Percentiles rank a stretch among this genome's conserved stretches.
Evolutionary conservation across 805 yeast genomes (phyloP).

Genomic region (Pichia exigua): DNA sequence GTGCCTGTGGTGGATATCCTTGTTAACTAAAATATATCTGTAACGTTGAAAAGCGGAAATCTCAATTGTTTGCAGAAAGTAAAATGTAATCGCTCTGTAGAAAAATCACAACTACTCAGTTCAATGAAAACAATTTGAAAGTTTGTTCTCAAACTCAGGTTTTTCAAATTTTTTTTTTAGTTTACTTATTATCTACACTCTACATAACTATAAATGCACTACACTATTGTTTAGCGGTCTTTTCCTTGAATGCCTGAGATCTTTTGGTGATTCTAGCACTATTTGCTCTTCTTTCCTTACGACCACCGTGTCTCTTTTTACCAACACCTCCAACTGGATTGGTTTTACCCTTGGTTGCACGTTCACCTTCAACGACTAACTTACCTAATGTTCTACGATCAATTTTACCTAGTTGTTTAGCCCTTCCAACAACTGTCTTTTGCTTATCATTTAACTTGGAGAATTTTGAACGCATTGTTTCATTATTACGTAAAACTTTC

Average conservation of each 20-base stretch:
- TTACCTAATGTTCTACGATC: constrained; percentile 66
- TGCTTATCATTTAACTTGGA: constrained; percentile 51
- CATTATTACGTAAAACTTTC: constrained; percentile 26
- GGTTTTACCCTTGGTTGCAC: constrained; percentile 62
- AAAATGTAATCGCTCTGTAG: not conserved
- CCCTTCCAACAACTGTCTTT: constrained; percentile 75
- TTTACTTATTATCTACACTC: not conserved
- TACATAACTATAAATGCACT: not conserved
- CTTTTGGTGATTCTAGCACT: constrained; percentile 44
- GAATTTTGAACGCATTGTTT: constrained; percentile 12
- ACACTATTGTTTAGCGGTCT: not conserved
- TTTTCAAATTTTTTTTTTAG: not conserved
- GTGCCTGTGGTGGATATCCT: not conserved
- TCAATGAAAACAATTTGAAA: not conserved
- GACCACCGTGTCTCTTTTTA: constrained; percentile 49
- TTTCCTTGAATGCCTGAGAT: constrained; percentile 30
- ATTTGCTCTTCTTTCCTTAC: constrained; percentile 50
- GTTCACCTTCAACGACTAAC: constrained; percentile 59
- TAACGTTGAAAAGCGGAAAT: no score
- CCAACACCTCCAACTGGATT: constrained; percentile 34
- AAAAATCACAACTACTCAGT: not conserved
- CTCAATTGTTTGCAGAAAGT: no score
- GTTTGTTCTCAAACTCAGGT: not conserved
- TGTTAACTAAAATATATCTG: not conserved
- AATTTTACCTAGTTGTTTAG: constrained; percentile 68